Conservation (phyloP, 495 filamentous ascomycete species). For the Penicillium maclennaniae region DNA sequence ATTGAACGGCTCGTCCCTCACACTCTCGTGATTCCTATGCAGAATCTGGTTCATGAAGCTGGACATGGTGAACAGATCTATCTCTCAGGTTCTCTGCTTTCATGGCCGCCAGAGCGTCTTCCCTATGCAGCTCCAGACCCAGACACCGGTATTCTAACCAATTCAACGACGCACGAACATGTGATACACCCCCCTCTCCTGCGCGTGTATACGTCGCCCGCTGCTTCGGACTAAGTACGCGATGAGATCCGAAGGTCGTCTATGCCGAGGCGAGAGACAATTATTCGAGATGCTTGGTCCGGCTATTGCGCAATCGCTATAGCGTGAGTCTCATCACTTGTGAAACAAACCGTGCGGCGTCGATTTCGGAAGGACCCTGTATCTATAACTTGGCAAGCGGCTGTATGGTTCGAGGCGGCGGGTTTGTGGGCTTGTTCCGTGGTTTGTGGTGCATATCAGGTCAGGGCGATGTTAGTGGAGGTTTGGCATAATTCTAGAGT, state of each 20-base stretch:
- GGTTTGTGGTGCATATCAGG: background rate
- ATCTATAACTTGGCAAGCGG: background rate
- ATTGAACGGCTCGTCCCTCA: background rate
- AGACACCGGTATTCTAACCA: background rate
- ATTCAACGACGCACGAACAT: background rate
- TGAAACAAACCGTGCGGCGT: background rate
- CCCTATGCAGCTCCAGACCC: background rate
- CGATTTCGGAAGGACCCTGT: background rate
- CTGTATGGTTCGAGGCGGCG: background rate
- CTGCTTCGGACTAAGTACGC: slow-evolving; percentile 47
- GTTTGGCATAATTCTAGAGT: background rate
- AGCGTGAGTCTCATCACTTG: background rate
- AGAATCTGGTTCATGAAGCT: background rate
- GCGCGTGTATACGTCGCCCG: too few relatives aligned
- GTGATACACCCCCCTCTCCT: background rate
- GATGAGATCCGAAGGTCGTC: slow-evolving; percentile 56
- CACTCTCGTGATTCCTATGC: background rate
- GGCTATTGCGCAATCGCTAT: slow-evolving; percentile 41
- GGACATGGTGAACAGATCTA: background rate
- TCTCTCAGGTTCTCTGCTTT: background rate
- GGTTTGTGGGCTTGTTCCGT: background rate
- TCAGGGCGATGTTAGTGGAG: background rate
- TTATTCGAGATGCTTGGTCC: slow-evolving; percentile 52
- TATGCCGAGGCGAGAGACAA: slow-evolving; percentile 54
- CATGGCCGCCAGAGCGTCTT: background rate